A percentile compares a stretch with the other conserved stretches of the same genome.
phyloP scores from a whole-genome alignment of 202 grass and related monocot genomes.

The Saccharum hybrid region DNA sequence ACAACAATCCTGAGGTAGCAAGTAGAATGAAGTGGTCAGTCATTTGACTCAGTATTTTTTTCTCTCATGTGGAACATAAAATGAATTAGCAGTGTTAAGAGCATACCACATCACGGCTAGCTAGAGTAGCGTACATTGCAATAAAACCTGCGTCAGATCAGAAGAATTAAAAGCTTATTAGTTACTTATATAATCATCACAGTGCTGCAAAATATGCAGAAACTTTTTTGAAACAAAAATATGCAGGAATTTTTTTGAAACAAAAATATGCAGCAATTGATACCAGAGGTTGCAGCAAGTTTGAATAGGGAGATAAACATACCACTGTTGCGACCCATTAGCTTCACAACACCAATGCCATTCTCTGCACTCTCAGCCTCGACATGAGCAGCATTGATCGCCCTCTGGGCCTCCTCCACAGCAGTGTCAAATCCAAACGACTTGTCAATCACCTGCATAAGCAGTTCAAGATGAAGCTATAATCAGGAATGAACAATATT shows the following conservation, averaged over 20 bases:
- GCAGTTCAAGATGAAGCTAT: conserved; percentile 34
- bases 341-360: conserved; percentile 91
- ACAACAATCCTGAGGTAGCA: conserved; percentile 82
- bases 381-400: conserved; percentile 95
- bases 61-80: not conserved
- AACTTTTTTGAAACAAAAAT: too few relatives aligned
- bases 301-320: conserved; percentile 38
- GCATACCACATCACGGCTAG: conserved; percentile 94
- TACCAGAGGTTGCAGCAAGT: conserved; percentile 8
- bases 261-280: conserved; percentile 27
- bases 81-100: not conserved
- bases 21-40: conserved; percentile 33
- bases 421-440: conserved; percentile 98
- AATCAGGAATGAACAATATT: not conserved
- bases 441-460: conserved; percentile 88
- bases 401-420: conserved; percentile 93
- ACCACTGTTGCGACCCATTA: conserved; percentile 99
- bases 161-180: conserved; percentile 37
- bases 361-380: conserved; percentile 95
- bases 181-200: conserved; percentile 23
- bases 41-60: conserved; percentile 12
- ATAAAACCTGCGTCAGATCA: conserved; percentile 74
- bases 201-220: too few relatives aligned
- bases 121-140: conserved; percentile 96
- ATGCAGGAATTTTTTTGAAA: too few relatives aligned